These are phyloP conservation scores for Candida buenavistaensis DNA, from an alignment of 1,139 yeast species.

Conservation along the genomic window DNA sequence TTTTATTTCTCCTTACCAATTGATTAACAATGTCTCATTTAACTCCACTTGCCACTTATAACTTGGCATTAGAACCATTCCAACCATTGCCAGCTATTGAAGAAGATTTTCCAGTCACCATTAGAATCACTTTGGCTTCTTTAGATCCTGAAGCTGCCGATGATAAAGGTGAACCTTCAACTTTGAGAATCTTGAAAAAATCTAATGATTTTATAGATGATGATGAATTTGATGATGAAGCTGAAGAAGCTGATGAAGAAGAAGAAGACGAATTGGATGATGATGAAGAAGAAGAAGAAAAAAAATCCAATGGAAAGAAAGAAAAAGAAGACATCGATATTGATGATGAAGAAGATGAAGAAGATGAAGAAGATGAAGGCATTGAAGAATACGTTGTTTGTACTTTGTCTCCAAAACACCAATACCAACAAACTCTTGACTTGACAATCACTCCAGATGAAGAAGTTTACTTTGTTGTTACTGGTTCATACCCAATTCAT, in stretches of 20 bases:
- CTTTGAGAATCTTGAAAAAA: slow-evolving; percentile 83
- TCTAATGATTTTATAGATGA: slow-evolving; percentile 54
- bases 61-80: slow-evolving; percentile 82
- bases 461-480: slow-evolving; percentile 89
- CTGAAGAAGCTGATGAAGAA: slow-evolving; percentile 55
- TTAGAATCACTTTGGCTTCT: slow-evolving; percentile 93
- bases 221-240: slow-evolving; percentile 39
- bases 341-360: slow-evolving; percentile 61
- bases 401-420: slow-evolving; percentile 83
- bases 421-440: slow-evolving; percentile 89
- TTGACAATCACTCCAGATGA: slow-evolving; percentile 90
- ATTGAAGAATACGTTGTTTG: slow-evolving; percentile 80
- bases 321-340: slow-evolving; percentile 53
- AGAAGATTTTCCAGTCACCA: slow-evolving; percentile 82
- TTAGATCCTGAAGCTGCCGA: slow-evolving; percentile 83
- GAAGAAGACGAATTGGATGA: slow-evolving; percentile 52
- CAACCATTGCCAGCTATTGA: slow-evolving; percentile 84
- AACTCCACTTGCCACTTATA: slow-evolving; percentile 83
- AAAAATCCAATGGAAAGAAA: slow-evolving; percentile 18
- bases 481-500: slow-evolving; percentile 93
- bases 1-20: too few relatives aligned
- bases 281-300: slow-evolving; percentile 42
- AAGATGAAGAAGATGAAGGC: slow-evolving; percentile 52
- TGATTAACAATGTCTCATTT: slow-evolving; percentile 58
- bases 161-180: slow-evolving; percentile 82